A percentile compares a stretch with the other conserved stretches of the same genome.
Evolutionary conservation across 2,329 filamentous ascomycete species (phyloP).

Genomic region (Nemania diffusa): DNA sequence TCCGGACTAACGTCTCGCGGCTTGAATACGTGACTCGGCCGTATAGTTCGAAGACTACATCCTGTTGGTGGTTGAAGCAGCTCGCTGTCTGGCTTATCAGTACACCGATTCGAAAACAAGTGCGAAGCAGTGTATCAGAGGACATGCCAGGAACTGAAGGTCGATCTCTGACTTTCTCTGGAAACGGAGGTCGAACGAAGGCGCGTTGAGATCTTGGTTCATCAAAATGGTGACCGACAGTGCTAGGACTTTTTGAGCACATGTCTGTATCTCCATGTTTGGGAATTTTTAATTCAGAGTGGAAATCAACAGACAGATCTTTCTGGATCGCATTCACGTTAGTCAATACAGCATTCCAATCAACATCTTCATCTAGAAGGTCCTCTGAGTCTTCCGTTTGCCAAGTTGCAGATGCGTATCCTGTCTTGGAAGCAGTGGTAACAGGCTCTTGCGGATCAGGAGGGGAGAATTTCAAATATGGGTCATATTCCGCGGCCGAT

Average conservation of each 20-base stretch:
- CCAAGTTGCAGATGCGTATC: neutral
- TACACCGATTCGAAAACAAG: conserved; percentile 73
- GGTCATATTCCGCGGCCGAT: conserved; percentile 51
- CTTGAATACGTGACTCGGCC: conserved; percentile 68
- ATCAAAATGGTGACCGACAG: conserved; percentile 1
- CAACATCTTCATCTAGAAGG: conserved; percentile 53
- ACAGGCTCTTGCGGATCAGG: conserved; percentile 30
- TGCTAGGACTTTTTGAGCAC: neutral
- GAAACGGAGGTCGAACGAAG: conserved; percentile 64
- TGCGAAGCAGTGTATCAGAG: conserved; percentile 59
- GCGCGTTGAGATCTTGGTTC: conserved; percentile 48
- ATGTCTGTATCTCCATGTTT: conserved; percentile 4
- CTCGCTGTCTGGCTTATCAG: conserved; percentile 60
- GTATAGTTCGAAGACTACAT: conserved; percentile 69
- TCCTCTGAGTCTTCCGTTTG: conserved; percentile 37
- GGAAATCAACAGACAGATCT: conserved; percentile 21
- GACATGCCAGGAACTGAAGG: conserved; percentile 65
- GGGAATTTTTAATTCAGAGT: neutral
- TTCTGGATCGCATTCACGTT: conserved; percentile 34
- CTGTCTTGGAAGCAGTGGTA: neutral
- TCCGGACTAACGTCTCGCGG: conserved; percentile 60
- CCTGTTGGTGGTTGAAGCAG: conserved; percentile 49
- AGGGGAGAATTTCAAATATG: conserved; percentile 51
- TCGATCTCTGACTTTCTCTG: conserved; percentile 58
- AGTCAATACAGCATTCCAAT: conserved; percentile 53